Evolutionary conservation across 306 rosid species (phyloP).

Genomic region (Quercus mongolica): DNA sequence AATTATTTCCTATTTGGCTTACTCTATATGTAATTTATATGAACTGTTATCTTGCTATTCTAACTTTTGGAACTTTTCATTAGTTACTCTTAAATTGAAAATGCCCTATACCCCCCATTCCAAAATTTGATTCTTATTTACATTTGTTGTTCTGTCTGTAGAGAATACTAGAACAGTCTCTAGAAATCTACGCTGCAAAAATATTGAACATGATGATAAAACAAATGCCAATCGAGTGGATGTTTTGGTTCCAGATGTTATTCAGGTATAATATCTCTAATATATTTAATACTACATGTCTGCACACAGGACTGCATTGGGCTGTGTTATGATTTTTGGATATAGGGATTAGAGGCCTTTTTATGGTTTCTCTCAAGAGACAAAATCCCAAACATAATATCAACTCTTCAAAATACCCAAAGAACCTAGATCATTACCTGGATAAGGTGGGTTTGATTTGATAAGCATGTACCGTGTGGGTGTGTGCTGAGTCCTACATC

Average conservation of each 20-base stretch:
- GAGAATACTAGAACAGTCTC: conserved; percentile 90
- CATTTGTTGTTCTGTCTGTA: conserved; percentile 31
- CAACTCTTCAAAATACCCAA: no score
- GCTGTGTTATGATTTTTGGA: not conserved
- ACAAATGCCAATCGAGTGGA: conserved; percentile 51
- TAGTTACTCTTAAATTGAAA: conserved; percentile 13
- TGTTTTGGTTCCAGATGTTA: conserved; percentile 87
- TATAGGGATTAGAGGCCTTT: no score
- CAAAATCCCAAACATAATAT: no score
- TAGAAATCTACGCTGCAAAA: conserved; percentile 86
- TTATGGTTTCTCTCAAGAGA: no score
- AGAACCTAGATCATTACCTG: no score
- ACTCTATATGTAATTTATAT: not conserved
- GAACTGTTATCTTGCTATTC: not conserved
- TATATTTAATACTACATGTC: no score
- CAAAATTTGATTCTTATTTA: conserved; percentile 8
- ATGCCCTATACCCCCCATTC: not conserved
- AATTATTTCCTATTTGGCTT: not conserved
- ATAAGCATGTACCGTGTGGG: no score
- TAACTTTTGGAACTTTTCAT: not conserved
- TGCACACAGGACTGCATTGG: no score
- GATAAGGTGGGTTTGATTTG: no score
- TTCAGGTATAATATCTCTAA: conserved; percentile 59
- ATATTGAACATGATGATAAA: conserved; percentile 30
- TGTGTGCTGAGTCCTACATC: no score